phyloP scores from a whole-genome alignment of 371 early-diverging fungal genomes.

The Mucor ambiguus region DNA sequence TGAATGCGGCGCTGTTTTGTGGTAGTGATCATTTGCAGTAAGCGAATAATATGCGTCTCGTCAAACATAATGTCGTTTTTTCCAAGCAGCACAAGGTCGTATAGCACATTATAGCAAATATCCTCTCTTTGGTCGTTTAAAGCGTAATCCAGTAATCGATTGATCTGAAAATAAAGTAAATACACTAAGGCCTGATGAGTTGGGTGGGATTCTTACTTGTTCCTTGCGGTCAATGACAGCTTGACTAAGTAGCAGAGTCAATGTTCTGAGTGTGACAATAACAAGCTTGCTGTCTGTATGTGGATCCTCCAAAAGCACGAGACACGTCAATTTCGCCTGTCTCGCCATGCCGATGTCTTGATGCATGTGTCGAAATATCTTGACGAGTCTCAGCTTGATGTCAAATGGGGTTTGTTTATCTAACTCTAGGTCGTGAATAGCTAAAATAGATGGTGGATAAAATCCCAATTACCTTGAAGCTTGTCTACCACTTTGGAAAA shows the following conservation, averaged over 20 bases:
- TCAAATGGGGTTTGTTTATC: slow-evolving; percentile 36
- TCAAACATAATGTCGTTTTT: slow-evolving; percentile 38
- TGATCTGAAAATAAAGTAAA: slow-evolving; percentile 20
- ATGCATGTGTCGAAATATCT: slow-evolving; percentile 65
- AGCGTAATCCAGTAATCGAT: slow-evolving; percentile 39
- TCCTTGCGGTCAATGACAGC: slow-evolving; percentile 55
- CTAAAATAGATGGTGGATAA: neutral
- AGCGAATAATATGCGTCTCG: slow-evolving; percentile 26
- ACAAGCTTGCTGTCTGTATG: slow-evolving; percentile 42
- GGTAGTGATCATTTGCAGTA: slow-evolving; percentile 16
- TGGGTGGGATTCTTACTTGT: slow-evolving; percentile 28
- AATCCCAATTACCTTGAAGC: slow-evolving; percentile 23
- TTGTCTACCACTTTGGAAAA: slow-evolving; percentile 37
- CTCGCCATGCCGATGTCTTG: slow-evolving; percentile 56
- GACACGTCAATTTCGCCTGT: slow-evolving; percentile 52
- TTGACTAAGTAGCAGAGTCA: slow-evolving; percentile 51
- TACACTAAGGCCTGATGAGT: neutral
- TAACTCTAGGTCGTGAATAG: neutral
- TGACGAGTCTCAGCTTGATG: slow-evolving; percentile 45
- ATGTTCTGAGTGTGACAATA: slow-evolving; percentile 46
- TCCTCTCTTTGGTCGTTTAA: slow-evolving; percentile 35
- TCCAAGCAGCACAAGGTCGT: slow-evolving; percentile 37
- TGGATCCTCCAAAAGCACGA: slow-evolving; percentile 43
- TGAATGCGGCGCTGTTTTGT: slow-evolving; percentile 7
- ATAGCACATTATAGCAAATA: slow-evolving; percentile 29